Conservation (phyloP, 441 rosid genomes). For the Omphalea diandra region DNA sequence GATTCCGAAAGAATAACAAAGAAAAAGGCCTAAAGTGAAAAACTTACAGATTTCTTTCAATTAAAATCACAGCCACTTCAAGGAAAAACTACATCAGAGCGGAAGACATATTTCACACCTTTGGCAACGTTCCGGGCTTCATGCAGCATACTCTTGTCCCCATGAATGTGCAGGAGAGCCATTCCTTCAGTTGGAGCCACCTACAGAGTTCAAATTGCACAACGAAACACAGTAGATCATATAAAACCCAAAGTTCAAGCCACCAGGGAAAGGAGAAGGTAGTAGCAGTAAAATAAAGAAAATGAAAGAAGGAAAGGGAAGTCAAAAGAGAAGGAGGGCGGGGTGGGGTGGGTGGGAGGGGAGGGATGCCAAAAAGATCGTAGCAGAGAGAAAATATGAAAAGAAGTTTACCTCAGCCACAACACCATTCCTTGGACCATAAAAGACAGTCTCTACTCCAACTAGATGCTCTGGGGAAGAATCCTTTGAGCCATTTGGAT, state of each 20-base stretch:
- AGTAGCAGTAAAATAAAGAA: neutral
- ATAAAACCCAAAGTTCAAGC: neutral
- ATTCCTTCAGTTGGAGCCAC: constrained; percentile 92
- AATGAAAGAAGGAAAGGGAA: neutral
- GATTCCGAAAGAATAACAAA: neutral
- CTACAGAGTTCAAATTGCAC: constrained; percentile 32
- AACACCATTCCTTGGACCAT: constrained; percentile 64
- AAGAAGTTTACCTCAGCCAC: constrained; percentile 64
- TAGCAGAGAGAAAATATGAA: neutral
- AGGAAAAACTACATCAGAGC: constrained; percentile 92
- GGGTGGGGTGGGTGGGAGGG: too few species aligned
- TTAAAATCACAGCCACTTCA: constrained; percentile 30
- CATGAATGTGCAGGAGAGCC: constrained; percentile 94
- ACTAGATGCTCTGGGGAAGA: constrained; percentile 50
- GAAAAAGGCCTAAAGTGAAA: neutral
- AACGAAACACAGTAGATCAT: neutral
- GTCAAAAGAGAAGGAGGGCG: neutral
- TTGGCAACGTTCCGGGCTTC: constrained; percentile 74
- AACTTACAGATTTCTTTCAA: constrained; percentile 21
- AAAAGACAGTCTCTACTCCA: constrained; percentile 97
- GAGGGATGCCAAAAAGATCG: neutral
- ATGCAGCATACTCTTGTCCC: constrained; percentile 87
- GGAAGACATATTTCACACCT: constrained; percentile 84
- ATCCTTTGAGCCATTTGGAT: constrained; percentile 34
- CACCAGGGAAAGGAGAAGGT: constrained; percentile 1